Percentiles rank a stretch among this genome's conserved stretches.
Conservation (phyloP, 2,329 filamentous ascomycete species). For the Claviceps paspali region DNA sequence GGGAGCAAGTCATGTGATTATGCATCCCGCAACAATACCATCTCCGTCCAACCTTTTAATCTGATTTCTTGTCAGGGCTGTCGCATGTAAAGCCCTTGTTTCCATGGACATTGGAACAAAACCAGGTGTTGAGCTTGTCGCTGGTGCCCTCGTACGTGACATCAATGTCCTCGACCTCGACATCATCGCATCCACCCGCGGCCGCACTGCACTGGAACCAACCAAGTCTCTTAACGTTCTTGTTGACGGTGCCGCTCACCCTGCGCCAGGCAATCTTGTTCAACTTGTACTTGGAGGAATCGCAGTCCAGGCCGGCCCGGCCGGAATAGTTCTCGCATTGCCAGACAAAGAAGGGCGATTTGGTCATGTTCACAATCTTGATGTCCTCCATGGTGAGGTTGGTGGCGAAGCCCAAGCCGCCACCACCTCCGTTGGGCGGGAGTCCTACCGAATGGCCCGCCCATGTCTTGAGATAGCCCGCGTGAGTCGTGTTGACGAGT, state of each 20-base stretch:
- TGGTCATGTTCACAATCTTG: slow-evolving; percentile 12
- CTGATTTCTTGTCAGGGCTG: background rate
- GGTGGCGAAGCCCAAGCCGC: slow-evolving; percentile 29
- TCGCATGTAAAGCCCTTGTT: slow-evolving; percentile 13
- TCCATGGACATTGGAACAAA: slow-evolving; percentile 14
- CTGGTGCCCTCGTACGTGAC: slow-evolving; percentile 9
- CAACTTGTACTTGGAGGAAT: slow-evolving; percentile 18
- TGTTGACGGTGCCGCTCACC: slow-evolving; percentile 15
- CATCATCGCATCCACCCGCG: slow-evolving; percentile 17
- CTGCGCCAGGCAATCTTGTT: slow-evolving; percentile 13
- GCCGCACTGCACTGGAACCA: slow-evolving; percentile 18
- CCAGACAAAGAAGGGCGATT: slow-evolving; percentile 18
- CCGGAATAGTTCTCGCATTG: slow-evolving; percentile 22
- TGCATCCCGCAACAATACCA: background rate
- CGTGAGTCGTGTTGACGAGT: slow-evolving; percentile 29
- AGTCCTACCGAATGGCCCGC: slow-evolving; percentile 33
- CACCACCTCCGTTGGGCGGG: slow-evolving; percentile 43
- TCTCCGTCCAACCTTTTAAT: background rate
- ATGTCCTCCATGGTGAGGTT: slow-evolving; percentile 19
- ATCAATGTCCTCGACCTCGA: slow-evolving; percentile 13
- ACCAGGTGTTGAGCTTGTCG: slow-evolving; percentile 10
- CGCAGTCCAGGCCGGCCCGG: slow-evolving; percentile 18
- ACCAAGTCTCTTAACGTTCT: slow-evolving; percentile 12
- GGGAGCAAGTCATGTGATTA: too few relatives aligned
- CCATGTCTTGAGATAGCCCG: slow-evolving; percentile 44